Evolutionary conservation across 441 rosid species (phyloP).

Genomic region (Populus trichocarpa): DNA sequence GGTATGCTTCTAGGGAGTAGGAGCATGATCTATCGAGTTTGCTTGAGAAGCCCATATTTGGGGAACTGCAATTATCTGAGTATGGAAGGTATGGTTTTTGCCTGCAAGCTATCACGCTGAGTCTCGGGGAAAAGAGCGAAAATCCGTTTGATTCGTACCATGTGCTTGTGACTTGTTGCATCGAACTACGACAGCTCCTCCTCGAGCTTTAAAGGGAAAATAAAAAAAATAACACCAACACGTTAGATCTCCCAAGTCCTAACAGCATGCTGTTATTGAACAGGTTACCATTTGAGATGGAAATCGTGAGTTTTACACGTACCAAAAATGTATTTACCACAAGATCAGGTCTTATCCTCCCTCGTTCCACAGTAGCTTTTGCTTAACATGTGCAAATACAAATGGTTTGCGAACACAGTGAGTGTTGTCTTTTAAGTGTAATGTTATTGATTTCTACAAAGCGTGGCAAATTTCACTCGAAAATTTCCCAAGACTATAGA

Average conservation of each 20-base stretch:
- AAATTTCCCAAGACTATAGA: too few species aligned
- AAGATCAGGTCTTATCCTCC: not conserved
- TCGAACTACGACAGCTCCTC: not conserved
- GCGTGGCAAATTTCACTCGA: not conserved
- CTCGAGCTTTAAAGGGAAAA: not conserved
- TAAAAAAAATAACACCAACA: not conserved
- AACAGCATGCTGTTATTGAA: too few species aligned
- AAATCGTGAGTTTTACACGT: too few species aligned
- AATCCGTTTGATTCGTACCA: slow-evolving; percentile 5
- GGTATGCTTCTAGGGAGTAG: slow-evolving; percentile 9
- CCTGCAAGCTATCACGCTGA: slow-evolving; percentile 5
- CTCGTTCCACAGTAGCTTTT: not conserved
- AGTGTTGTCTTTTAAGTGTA: not conserved
- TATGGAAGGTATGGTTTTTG: not conserved
- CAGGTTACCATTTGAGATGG: too few species aligned
- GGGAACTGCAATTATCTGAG: slow-evolving; percentile 9
- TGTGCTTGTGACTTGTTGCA: not conserved
- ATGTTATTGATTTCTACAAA: not conserved
- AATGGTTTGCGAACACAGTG: not conserved
- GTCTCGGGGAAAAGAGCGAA: slow-evolving; percentile 17
- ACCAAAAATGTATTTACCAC: not conserved
- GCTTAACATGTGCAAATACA: not conserved
- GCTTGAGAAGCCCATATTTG: slow-evolving; percentile 13
- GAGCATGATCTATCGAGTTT: slow-evolving; percentile 10
- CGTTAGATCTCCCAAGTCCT: not conserved